Conservation (phyloP, 352 stramenopile species). For the Globisporangium megalacanthum region DNA sequence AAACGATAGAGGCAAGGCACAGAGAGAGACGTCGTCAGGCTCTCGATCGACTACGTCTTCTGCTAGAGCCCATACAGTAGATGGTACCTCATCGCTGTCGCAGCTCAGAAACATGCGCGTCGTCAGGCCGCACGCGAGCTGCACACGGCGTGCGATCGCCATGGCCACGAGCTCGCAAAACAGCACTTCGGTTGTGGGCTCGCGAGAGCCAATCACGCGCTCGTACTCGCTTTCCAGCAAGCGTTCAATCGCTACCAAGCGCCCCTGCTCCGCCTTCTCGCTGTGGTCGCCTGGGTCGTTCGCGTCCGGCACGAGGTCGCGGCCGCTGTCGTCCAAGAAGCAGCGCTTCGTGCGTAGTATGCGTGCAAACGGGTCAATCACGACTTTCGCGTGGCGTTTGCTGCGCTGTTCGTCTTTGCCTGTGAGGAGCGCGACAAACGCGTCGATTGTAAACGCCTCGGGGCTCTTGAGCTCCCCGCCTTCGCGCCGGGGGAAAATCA, state of each 20-base stretch:
- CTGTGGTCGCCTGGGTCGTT: slow-evolving; percentile 59
- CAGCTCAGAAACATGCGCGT: slow-evolving; percentile 79
- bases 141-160: slow-evolving; percentile 53
- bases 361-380: slow-evolving; percentile 69
- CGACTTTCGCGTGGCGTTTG: slow-evolving; percentile 26
- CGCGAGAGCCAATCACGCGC: slow-evolving; percentile 30
- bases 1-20: neutral
- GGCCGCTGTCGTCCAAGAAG: slow-evolving; percentile 61
- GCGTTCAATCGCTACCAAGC: slow-evolving; percentile 29
- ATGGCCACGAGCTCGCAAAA: slow-evolving; percentile 74
- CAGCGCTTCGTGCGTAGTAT: slow-evolving; percentile 62
- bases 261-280: slow-evolving; percentile 33
- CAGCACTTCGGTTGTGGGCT: slow-evolving; percentile 40
- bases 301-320: slow-evolving; percentile 28
- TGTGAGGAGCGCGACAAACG: slow-evolving; percentile 62
- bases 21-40: neutral
- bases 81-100: slow-evolving; percentile 41
- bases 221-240: slow-evolving; percentile 61
- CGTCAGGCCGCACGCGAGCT: slow-evolving; percentile 71
- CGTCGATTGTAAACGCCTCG: slow-evolving; percentile 51
- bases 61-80: neutral
- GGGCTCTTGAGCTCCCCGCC: slow-evolving; percentile 63
- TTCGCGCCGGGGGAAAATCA: slow-evolving; percentile 69
- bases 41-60: neutral
- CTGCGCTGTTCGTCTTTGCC: slow-evolving; percentile 55